Percentiles rank a stretch among this genome's conserved stretches.
Conservation (phyloP, 257 asterid species). For the Lycium ferocissimum region DNA sequence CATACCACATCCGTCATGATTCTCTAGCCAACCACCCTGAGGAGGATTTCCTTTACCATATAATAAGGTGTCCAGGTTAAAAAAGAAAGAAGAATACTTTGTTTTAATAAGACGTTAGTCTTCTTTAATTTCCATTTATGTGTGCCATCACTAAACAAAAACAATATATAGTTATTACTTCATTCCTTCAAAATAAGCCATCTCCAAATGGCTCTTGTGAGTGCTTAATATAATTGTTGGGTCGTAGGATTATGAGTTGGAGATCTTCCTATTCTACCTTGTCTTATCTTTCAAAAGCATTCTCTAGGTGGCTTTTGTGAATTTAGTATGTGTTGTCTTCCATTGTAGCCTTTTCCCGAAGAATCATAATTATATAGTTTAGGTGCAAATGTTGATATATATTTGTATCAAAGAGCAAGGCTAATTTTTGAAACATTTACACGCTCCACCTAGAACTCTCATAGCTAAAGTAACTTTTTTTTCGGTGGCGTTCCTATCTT, state of each 20-base stretch:
- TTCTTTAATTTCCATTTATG: background rate
- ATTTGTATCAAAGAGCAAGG: background rate
- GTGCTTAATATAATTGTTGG: conserved; percentile 10
- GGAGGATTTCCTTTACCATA: conserved; percentile 6
- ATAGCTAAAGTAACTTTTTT: background rate
- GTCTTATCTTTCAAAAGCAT: no score
- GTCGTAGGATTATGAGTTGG: background rate
- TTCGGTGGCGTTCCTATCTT: background rate
- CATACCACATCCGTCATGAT: no score
- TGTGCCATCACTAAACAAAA: background rate
- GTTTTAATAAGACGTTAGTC: background rate
- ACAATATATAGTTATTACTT: background rate
- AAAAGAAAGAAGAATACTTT: background rate
- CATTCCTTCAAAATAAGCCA: conserved; percentile 11
- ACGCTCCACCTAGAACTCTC: background rate
- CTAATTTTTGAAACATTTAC: background rate
- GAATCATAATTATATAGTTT: background rate
- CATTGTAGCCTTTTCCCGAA: background rate
- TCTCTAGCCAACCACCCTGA: no score
- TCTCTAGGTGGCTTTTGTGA: background rate
- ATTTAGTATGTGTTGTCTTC: background rate
- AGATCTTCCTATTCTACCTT: background rate
- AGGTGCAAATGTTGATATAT: conserved; percentile 19
- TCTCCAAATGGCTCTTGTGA: conserved; percentile 1
- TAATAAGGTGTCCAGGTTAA: background rate